Evolutionary conservation across 2,329 filamentous ascomycete genomes (phyloP).

Genomic region (Cadophora gregata): DNA sequence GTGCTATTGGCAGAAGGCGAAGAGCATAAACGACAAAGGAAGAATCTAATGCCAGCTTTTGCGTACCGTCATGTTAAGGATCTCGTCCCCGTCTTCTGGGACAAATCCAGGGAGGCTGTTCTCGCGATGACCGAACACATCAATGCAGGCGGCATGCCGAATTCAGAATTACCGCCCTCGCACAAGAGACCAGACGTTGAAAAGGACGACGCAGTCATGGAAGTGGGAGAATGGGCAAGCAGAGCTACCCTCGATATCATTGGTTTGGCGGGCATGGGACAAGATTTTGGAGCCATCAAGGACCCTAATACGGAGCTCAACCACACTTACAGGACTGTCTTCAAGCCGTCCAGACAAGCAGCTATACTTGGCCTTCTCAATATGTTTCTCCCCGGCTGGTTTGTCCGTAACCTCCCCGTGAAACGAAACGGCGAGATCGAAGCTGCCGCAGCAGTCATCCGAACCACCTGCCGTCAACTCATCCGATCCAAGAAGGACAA

Average conservation of each 20-base stretch:
- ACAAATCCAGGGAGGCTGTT: slow-evolving; percentile 72
- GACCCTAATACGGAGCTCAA: slow-evolving; percentile 66
- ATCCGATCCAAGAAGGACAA: slow-evolving; percentile 72
- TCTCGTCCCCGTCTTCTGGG: slow-evolving; percentile 84
- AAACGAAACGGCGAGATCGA: slow-evolving; percentile 71
- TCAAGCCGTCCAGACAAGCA: slow-evolving; percentile 58
- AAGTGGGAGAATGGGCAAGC: slow-evolving; percentile 68
- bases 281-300: slow-evolving; percentile 70
- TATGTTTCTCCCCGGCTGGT: slow-evolving; percentile 66
- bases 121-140: slow-evolving; percentile 62
- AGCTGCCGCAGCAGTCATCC: slow-evolving; percentile 63
- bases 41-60: slow-evolving; percentile 82
- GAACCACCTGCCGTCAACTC: slow-evolving; percentile 69
- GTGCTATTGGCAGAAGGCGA: slow-evolving; percentile 87
- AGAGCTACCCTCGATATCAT: slow-evolving; percentile 78
- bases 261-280: slow-evolving; percentile 72
- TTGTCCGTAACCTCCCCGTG: slow-evolving; percentile 70
- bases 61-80: slow-evolving; percentile 86
- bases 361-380: slow-evolving; percentile 62
- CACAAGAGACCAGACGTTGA: slow-evolving; percentile 29
- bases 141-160: slow-evolving; percentile 46
- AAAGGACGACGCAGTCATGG: slow-evolving; percentile 52
- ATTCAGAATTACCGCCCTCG: slow-evolving; percentile 40
- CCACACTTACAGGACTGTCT: slow-evolving; percentile 60
- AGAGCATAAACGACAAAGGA: slow-evolving; percentile 82